Base-by-base conservation (phyloP, 768 basidiomycete species). In the Trametopsis cervina region DNA sequence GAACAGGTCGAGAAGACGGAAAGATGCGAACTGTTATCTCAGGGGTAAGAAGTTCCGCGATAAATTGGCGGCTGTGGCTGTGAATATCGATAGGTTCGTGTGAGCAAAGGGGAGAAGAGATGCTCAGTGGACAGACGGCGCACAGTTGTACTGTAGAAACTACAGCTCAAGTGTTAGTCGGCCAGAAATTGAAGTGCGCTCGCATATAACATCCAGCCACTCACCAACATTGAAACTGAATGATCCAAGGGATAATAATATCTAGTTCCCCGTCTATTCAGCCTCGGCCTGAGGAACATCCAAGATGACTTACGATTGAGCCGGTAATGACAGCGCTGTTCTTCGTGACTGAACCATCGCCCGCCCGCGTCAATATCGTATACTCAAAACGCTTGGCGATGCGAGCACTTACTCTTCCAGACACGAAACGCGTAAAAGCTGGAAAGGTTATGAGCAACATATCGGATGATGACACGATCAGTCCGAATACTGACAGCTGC, bases 361-460 rank as follows among this genome's bases (percentile, higher is more conserved):
- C 7, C 15, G 29, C 29, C 29, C 29, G 15, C 15, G 7, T 45
- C 29, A 23, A 29, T 45, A n/a, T 13, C 44, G 11, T 17, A 11
- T 12, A 45, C 27, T 45, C 9, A 45, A n/a, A 11, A 45, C 12
- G 41, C 13, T 15, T 21, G 15, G 27, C 24, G 13, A 18, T 15
- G 17, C 24, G 17, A 43, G 18, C 10, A 55, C 50, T 29, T 45
- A 43, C 42, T 24, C 9, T 41, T 40, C 43, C 44, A 55, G 21
- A 60, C 37, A 17, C 58, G 56, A 39, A 36, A 46, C 6, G 58
- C 54, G 37, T 55, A 60, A 39, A 45, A 60, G 12, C 58, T 60
- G 40, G 2, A 35, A 4, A 36, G 2, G 27, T 53, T 22, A 59
- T 56, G 25, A 59, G 42, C 33, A 59, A 57, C 3, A 56, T 57